These are phyloP conservation scores for Bipolaris oryzae DNA, from an alignment of 2,329 filamentous ascomycete species.

Conservation along the genomic window DNA sequence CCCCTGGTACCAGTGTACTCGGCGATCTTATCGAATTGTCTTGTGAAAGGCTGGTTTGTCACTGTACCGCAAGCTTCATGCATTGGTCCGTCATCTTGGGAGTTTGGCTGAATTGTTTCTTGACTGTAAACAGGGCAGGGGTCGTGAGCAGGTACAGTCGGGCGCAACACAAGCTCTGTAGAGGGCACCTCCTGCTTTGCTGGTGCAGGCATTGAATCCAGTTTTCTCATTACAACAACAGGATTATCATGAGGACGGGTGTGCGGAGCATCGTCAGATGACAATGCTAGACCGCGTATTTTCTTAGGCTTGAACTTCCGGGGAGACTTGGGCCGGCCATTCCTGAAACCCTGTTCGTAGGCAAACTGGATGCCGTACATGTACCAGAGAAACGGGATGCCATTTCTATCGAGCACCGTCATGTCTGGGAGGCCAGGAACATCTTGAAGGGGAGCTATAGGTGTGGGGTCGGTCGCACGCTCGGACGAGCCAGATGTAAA, in stretches of 20 bases:
- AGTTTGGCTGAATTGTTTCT: not conserved
- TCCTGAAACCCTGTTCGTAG: slow-evolving; percentile 20
- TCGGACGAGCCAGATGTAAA: not conserved
- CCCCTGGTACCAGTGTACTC: slow-evolving; percentile 13
- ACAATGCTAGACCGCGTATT: slow-evolving; percentile 2
- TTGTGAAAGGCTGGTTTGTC: slow-evolving; percentile 12
- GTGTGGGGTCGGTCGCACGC: not conserved
- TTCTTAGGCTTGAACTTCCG: slow-evolving; percentile 27
- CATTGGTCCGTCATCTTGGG: not conserved
- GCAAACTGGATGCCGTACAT: slow-evolving; percentile 37
- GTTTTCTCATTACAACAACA: too few relatives aligned
- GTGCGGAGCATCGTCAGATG: not conserved
- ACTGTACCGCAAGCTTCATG: not conserved
- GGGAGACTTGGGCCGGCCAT: slow-evolving; percentile 26
- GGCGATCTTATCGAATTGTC: slow-evolving; percentile 24
- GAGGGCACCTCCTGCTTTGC: slow-evolving; percentile 8
- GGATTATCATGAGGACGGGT: not conserved
- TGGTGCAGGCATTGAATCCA: slow-evolving; percentile 1
- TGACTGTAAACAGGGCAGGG: not conserved
- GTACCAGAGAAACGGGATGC: slow-evolving; percentile 38
- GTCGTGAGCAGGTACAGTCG: not conserved
- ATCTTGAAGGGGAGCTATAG: slow-evolving; percentile 1
- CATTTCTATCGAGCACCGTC: slow-evolving; percentile 30
- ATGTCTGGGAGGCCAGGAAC: slow-evolving; percentile 19
- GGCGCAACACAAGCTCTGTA: slow-evolving; percentile 3